Evolutionary conservation across 306 rosid species (phyloP), one percentile per base, ranked within the genome.

Genomic region (Oemleria cerasiformis): DNA sequence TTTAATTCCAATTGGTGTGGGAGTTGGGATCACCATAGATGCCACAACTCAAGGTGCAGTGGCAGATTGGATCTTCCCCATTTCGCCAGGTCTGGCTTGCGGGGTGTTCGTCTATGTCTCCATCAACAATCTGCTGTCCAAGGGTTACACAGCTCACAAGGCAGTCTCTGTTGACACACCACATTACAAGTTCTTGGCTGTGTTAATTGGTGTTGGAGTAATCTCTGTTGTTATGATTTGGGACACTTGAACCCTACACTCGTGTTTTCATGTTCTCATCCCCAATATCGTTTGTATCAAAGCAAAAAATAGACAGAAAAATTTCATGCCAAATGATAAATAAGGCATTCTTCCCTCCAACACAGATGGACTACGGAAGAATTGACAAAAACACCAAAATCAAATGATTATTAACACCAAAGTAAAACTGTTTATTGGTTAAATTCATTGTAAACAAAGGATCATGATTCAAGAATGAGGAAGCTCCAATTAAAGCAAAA

Each of bases 21-120:
- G 82, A 65, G 84, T 90, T 13, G 98, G 98, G 38, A 86, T 90
- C 47, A 14, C 82, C 44, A 74, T 90, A n/a, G 95, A 92, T 8
- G 80, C 98, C 78, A 90, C 90, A 5, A 85, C 92, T 23, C 82
- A 88, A 63, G 96, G 96, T 3, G n/a, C 17, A 7, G 82, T 76
- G 21, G 96, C 87, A 0, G 92, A 90, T 81, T 92, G 96, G 92
- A 88, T 81, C 65, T 90, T 78, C 7, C 92, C 92, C 14, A 86
- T 92, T 54, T 90, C 98, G 1, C 88, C 88, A 89, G 87, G 90
- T 47, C 34, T 88, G 50, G 96, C 98, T 41, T 84, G 96, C 79
- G 98, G 98, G 8, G 90, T 92, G 67, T 92, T 92, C 83, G 77
- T 90, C 60, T 92, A 84, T 80, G 96, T 92, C 9, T 75, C 96